Evolutionary conservation across 176 grass and related monocot species (phyloP).

Genomic region (Hyparrhenia diplandra): DNA sequence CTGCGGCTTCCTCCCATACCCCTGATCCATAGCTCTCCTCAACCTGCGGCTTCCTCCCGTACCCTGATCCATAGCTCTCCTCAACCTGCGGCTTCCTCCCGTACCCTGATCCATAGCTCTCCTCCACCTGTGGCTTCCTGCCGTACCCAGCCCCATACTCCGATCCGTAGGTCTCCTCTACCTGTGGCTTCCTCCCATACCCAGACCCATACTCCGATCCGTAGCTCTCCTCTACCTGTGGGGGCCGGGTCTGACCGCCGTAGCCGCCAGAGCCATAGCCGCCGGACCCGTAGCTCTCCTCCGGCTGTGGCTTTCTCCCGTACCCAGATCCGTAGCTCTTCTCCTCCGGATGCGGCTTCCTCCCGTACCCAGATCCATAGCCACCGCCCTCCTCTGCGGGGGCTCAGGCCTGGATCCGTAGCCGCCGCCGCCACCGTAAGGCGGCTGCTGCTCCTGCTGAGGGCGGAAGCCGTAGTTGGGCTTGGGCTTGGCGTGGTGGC

Average conservation of each 20-base stretch:
- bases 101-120: conserved; percentile 28
- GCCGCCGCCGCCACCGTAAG: conserved; percentile 17
- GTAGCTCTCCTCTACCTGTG: too few relatives aligned
- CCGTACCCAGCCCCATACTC: conserved; percentile 18
- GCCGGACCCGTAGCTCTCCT: neutral
- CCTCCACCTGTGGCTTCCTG: conserved; percentile 16
- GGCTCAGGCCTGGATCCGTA: conserved; percentile 27
- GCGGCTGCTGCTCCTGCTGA: conserved; percentile 44
- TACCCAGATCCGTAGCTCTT: conserved; percentile 27
- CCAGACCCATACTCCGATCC: conserved; percentile 14
- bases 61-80: conserved; percentile 15
- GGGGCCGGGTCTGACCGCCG: too few relatives aligned
- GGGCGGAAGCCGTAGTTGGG: conserved; percentile 56
- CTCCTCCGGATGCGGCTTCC: conserved; percentile 6
- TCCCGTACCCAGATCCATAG: conserved; percentile 28
- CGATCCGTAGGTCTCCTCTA: conserved; percentile 12
- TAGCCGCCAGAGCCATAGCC: too few relatives aligned
- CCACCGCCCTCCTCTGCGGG: neutral
- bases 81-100: conserved; percentile 9
- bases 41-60: conserved; percentile 28
- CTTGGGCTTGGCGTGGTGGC: conserved; percentile 48
- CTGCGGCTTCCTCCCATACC: conserved; percentile 28
- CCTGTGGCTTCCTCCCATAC: conserved; percentile 27
- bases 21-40: conserved; percentile 30
- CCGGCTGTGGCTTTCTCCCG: conserved; percentile 18